Percentiles rank a stretch among this genome's conserved stretches.
These are phyloP conservation scores for Aschersonia sp. DNA, from an alignment of 2,329 filamentous ascomycete species.

Conservation along the genomic window DNA sequence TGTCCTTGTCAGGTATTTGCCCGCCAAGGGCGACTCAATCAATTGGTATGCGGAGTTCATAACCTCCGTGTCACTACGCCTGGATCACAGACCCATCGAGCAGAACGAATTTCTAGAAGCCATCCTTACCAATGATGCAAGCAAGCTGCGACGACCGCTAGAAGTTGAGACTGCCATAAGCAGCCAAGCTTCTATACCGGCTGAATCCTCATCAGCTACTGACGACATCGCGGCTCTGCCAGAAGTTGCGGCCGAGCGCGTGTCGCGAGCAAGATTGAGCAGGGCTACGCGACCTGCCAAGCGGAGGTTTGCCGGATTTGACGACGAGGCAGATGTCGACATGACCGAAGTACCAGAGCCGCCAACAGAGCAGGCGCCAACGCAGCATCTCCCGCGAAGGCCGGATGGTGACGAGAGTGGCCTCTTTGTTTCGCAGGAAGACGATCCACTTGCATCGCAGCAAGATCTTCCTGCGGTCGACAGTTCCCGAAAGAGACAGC, in stretches of 20 bases:
- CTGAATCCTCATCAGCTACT: slow-evolving; percentile 1
- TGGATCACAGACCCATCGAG: slow-evolving; percentile 72
- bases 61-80: slow-evolving; percentile 50
- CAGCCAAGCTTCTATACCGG: slow-evolving; percentile 7
- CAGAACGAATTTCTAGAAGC: slow-evolving; percentile 88
- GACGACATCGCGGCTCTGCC: slow-evolving; percentile 1
- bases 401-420: slow-evolving; percentile 26
- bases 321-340: slow-evolving; percentile 26
- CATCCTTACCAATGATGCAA: slow-evolving; percentile 68
- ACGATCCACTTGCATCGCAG: slow-evolving; percentile 9
- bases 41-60: slow-evolving; percentile 60
- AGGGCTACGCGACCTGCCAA: slow-evolving; percentile 24
- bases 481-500: slow-evolving; percentile 30
- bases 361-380: not conserved
- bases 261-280: slow-evolving; percentile 3
- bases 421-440: slow-evolving; percentile 42
- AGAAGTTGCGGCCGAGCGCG: slow-evolving; percentile 3
- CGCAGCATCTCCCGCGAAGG: slow-evolving; percentile 4
- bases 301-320: slow-evolving; percentile 62
- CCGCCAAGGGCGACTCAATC: slow-evolving; percentile 35
- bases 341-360: slow-evolving; percentile 11
- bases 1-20: slow-evolving; percentile 60
- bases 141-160: slow-evolving; percentile 53
- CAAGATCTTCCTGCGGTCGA: slow-evolving; percentile 9
- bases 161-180: slow-evolving; percentile 26